Conservation (phyloP, 345 rosid genomes). For the Rhizophora mangle region DNA sequence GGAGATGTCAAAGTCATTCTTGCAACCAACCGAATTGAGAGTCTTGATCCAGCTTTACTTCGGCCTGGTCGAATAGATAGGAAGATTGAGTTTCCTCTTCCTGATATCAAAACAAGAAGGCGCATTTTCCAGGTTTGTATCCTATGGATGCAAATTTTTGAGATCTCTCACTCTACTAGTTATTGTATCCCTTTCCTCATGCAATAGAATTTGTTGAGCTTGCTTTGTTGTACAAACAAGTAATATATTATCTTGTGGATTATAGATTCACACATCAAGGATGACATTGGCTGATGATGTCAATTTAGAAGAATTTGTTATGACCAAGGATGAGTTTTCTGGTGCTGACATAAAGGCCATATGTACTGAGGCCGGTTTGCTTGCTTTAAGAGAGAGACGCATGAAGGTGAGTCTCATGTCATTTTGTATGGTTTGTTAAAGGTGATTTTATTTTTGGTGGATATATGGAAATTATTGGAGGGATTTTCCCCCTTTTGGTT, state of each 20-base stretch:
- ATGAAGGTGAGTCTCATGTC: slow-evolving; percentile 25
- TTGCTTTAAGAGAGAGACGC: slow-evolving; percentile 35
- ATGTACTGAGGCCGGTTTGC: slow-evolving; percentile 35
- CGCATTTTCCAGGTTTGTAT: slow-evolving; percentile 26
- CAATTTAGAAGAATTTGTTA: slow-evolving; percentile 37
- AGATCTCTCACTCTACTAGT: neutral
- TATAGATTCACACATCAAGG: slow-evolving; percentile 35
- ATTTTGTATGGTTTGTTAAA: neutral
- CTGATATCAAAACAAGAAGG: slow-evolving; percentile 35
- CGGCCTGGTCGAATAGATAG: slow-evolving; percentile 98
- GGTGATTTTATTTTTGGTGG: neutral
- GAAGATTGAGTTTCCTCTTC: slow-evolving; percentile 84
- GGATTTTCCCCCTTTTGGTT: neutral
- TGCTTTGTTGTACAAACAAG: neutral
- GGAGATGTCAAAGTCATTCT: slow-evolving; percentile 37
- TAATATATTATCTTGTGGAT: neutral
- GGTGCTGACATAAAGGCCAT: slow-evolving; percentile 38
- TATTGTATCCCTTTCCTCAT: neutral
- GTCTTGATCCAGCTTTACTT: slow-evolving; percentile 97
- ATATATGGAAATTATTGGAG: neutral
- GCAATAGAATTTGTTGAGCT: neutral
- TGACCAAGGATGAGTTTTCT: slow-evolving; percentile 37
- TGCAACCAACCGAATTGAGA: slow-evolving; percentile 82
- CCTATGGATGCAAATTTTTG: neutral
- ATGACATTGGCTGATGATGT: slow-evolving; percentile 38